These are phyloP conservation scores for Zanthoxylum bungeanum DNA, from an alignment of 345 rosid genomes.

Conservation along the genomic window DNA sequence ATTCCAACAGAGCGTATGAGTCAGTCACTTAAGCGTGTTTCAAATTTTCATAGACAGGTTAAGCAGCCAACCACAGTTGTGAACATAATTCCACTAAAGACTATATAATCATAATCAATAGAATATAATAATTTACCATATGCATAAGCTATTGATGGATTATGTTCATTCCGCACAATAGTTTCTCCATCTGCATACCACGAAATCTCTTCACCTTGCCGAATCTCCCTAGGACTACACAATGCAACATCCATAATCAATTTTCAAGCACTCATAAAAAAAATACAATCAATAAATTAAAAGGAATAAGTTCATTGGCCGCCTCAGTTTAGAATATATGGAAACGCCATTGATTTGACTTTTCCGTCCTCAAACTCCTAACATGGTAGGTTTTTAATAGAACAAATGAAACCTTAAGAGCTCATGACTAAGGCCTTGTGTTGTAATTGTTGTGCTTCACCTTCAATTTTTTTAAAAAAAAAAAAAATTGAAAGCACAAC, in stretches of 20 bases:
- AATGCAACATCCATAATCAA: constrained; percentile 25
- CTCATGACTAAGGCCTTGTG: not conserved
- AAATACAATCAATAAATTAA: not conserved
- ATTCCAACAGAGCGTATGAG: not conserved
- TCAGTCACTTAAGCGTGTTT: not conserved
- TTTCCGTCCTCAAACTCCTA: too few species aligned
- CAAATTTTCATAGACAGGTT: not conserved
- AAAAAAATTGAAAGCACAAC: too few species aligned
- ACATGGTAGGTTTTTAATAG: too few species aligned
- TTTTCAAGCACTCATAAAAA: constrained; percentile 10
- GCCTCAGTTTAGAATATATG: not conserved
- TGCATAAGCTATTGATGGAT: constrained; percentile 86
- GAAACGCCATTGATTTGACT: not conserved
- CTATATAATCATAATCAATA: not conserved
- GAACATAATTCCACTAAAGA: not conserved
- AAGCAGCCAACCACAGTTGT: not conserved
- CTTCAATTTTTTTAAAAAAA: too few species aligned
- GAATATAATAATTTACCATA: constrained; percentile 56
- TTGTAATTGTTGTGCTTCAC: not conserved
- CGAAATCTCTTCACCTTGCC: constrained; percentile 98
- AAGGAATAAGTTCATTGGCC: not conserved
- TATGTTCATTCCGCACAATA: constrained; percentile 78
- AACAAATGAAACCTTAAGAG: not conserved
- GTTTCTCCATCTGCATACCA: constrained; percentile 99
- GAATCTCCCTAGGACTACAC: constrained; percentile 88